A percentile compares a stretch with the other conserved stretches of the same genome.
These are phyloP conservation scores for Aotearoamyces nothofagi DNA, from an alignment of 2,329 filamentous ascomycete genomes.

Conservation along the genomic window DNA sequence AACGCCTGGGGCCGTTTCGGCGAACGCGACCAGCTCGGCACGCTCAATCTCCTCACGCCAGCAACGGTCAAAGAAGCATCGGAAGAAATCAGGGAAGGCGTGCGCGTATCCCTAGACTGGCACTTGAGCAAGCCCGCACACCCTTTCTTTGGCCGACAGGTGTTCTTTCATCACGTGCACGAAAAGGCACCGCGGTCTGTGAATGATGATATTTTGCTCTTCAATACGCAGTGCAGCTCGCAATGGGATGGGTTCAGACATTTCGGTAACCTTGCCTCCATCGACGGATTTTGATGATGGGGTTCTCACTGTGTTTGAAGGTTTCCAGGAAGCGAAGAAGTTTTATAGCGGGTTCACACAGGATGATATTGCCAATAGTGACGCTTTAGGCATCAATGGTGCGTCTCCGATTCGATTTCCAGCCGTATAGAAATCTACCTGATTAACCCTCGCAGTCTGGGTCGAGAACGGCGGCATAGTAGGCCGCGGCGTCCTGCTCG, in stretches of 20 bases:
- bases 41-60: slow-evolving; percentile 28
- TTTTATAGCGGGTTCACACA: slow-evolving; percentile 20
- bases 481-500: slow-evolving; percentile 34
- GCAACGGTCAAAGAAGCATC: slow-evolving; percentile 24
- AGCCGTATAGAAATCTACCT: slow-evolving; percentile 9
- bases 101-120: slow-evolving; percentile 25
- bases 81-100: slow-evolving; percentile 24
- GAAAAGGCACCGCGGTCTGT: slow-evolving; percentile 11
- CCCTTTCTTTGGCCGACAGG: slow-evolving; percentile 18
- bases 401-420: slow-evolving; percentile 7
- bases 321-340: slow-evolving; percentile 18
- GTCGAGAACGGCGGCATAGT: slow-evolving; percentile 29
- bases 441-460: slow-evolving; percentile 21
- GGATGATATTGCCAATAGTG: slow-evolving; percentile 10
- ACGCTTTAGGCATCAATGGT: slow-evolving; percentile 14
- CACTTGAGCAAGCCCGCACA: slow-evolving; percentile 5
- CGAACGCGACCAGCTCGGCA: slow-evolving; percentile 26
- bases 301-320: slow-evolving; percentile 4
- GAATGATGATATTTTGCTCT: slow-evolving; percentile 14
- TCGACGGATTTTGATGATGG: neutral
- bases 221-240: slow-evolving; percentile 28
- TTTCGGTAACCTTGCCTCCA: slow-evolving; percentile 12
- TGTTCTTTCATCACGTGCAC: slow-evolving; percentile 14
- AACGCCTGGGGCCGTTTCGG: slow-evolving; percentile 29
- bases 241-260: slow-evolving; percentile 31